Evolutionary conservation across 1,139 yeast genomes (phyloP).

Genomic region (Groenewaldozyma auringiensis): DNA sequence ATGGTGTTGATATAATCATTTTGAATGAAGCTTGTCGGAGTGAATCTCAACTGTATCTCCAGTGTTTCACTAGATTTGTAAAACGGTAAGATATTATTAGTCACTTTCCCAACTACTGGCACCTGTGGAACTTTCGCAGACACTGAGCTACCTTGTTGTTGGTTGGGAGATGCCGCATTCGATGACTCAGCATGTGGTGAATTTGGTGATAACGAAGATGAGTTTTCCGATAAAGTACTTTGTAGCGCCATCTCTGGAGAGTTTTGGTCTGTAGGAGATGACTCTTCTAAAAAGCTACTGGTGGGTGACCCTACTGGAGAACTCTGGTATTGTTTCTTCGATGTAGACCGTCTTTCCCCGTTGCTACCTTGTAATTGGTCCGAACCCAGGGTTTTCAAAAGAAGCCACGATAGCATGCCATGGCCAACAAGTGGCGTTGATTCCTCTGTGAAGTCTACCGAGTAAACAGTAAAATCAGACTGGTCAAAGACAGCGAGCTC

Average conservation of each 20-base stretch:
- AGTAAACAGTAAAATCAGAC: slow-evolving; percentile 34
- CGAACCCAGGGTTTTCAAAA: slow-evolving; percentile 9
- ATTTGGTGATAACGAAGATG: slow-evolving; percentile 1
- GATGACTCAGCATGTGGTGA: neutral
- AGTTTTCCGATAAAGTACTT: neutral
- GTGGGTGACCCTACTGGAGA: neutral
- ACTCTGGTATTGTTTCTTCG: neutral
- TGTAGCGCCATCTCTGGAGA: neutral
- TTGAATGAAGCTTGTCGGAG: slow-evolving; percentile 17
- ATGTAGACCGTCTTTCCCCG: neutral
- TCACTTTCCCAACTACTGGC: slow-evolving; percentile 16
- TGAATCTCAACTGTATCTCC: slow-evolving; percentile 19
- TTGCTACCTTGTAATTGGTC: neutral
- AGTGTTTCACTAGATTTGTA: slow-evolving; percentile 18
- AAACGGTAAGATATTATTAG: slow-evolving; percentile 16
- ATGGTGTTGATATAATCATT: slow-evolving; percentile 16
- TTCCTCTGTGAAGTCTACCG: slow-evolving; percentile 33
- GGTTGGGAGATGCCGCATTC: neutral
- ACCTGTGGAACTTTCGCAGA: slow-evolving; percentile 4
- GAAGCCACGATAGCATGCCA: slow-evolving; percentile 31
- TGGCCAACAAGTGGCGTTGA: slow-evolving; percentile 31
- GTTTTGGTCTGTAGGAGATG: neutral
- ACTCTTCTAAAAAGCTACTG: neutral
- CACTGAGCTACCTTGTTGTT: slow-evolving; percentile 12
- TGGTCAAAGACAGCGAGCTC: slow-evolving; percentile 29